Evolutionary conservation across 495 filamentous ascomycete genomes (phyloP), one percentile per base, ranked within the genome.

Genomic region (Acidiella bohemica): DNA sequence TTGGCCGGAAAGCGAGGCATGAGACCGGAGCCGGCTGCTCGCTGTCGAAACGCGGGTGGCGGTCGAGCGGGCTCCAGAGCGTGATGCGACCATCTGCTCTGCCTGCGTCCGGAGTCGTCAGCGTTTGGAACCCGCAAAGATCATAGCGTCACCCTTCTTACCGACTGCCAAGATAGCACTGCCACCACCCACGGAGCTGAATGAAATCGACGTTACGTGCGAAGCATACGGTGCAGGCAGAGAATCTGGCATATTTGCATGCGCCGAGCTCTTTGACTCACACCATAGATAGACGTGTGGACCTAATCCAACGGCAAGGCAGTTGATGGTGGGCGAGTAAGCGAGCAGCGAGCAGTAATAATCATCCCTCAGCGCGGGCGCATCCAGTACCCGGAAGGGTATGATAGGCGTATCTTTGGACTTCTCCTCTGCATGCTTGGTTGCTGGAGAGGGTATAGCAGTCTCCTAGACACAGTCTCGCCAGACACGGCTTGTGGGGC

Each of bases 311-410:
- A 94, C 83, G 27, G 86, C 92, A 24, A 97, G 71, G 11, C 78
- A 80, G 23, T 80, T 72, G 24, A 71, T 68, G 6, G 70, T 78
- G 17, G 66, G 59, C 1, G 77, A 92, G 57, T 95, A 96, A 5
- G 90, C 84, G 35, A 97, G 68, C 6, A 85, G 69, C 0, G 87
- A 86, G 60, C 86, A 95, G 55, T 97, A 97, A 51, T 85, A 97
- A 58, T 97, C 92, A 56, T 97, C 90, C 20, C 84, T 71, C 32
- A 96, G 68, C 18, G 72, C 70, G 1, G 88, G 87, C 3, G 90
- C 90, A 63, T 94, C 84, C 11, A 97, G 64, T 3, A 94, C 85
- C 59, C 53, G 66, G 28, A 30, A 44, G 1, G 21, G 21, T 6
- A 44, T 58, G 30, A 58, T 51, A 27, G 46, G 43, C 8, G 36